Percentiles rank a stretch among this genome's conserved stretches.
Evolutionary conservation across 805 yeast genomes (phyloP).

Genomic region (Kluyveromyces lactis): DNA sequence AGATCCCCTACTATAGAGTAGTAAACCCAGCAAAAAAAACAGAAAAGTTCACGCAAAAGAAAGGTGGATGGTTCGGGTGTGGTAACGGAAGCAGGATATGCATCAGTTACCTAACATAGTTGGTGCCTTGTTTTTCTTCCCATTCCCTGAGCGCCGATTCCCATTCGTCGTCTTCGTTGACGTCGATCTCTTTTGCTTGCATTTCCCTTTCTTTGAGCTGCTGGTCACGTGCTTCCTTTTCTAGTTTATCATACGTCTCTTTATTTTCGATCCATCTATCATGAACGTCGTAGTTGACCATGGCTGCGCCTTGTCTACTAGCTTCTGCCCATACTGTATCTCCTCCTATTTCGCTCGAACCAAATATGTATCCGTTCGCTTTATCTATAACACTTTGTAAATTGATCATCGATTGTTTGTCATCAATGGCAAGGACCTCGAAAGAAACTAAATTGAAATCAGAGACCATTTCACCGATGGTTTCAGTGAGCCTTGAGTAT

Average conservation of each 20-base stretch:
- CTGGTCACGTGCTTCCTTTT: constrained; percentile 37
- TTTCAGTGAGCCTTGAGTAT: constrained; percentile 60
- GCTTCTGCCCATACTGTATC: constrained; percentile 98
- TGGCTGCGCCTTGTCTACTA: constrained; percentile 62
- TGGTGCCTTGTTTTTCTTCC: constrained; percentile 36
- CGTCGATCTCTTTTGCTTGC: constrained; percentile 40
- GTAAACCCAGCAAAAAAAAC: too few species aligned
- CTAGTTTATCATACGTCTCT: constrained; percentile 61
- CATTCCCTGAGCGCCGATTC: constrained; percentile 53
- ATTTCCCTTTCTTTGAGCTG: constrained; percentile 35
- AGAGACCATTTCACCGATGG: constrained; percentile 74
- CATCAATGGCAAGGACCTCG: constrained; percentile 85
- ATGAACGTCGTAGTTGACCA: constrained; percentile 60
- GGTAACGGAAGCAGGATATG: too few species aligned
- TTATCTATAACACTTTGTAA: constrained; percentile 73
- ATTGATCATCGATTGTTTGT: constrained; percentile 84
- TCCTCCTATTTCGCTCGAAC: constrained; percentile 92
- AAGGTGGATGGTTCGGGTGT: too few species aligned
- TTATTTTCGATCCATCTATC: constrained; percentile 94
- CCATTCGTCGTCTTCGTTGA: constrained; percentile 65
- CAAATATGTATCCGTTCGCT: constrained; percentile 90
- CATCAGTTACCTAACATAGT: constrained; percentile 21
- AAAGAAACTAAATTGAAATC: constrained; percentile 84
- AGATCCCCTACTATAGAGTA: too few species aligned
- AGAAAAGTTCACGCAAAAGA: too few species aligned